Evolutionary conservation across 2,329 filamentous ascomycete species (phyloP), one percentile per base, ranked within the genome.

Genomic region (Simplicillium sp.): DNA sequence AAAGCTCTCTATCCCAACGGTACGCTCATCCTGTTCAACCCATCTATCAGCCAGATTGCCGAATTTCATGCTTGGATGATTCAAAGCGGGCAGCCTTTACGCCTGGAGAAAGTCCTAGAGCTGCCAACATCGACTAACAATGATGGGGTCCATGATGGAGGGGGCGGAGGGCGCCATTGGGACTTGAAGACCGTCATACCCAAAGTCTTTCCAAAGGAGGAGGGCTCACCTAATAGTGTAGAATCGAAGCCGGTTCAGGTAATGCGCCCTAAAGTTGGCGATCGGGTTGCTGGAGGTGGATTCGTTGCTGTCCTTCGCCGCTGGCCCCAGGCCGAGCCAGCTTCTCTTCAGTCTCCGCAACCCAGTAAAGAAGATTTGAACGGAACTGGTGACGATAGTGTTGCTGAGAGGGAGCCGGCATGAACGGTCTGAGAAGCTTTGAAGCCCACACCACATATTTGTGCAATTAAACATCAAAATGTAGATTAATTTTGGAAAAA

Each of bases 31-130:
- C 69, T 87, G 2, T 92, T 88, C 62, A 80, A 78, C 48, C 86
- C 86, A 1, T 86, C 79, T 50, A 78, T 92, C 44, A 88, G 84
- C 9, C 86, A 90, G 57, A 82, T 90, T 41, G 77, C 72, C 33
- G 71, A 79, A 5, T 84, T 81, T 44, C 53, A 58, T 32, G 43
- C 52, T 15, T 64, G 61, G 61, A 40, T 79, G 28, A 71, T 70
- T 43, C 60, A 70, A 20, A 62, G 74, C 11, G 60, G 58, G 3
- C 62, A 86, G 40, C 75, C 76, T 13, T 40, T 73, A 16, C 57
- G 69, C 18, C 59, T 80, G 8, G 78, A 83, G 32, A 70, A 66
- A 35, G 74, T 79, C 1, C 52, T 83, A 13, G 80, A 84, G 56
- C 61, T 83, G 46, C 67, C 67, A 7, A 53, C 58, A 8, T 56